Percentiles rank a stretch among this genome's conserved stretches.
Conservation (phyloP, 169 alveolate genomes). For the Perkinsus chesapeaki region DNA sequence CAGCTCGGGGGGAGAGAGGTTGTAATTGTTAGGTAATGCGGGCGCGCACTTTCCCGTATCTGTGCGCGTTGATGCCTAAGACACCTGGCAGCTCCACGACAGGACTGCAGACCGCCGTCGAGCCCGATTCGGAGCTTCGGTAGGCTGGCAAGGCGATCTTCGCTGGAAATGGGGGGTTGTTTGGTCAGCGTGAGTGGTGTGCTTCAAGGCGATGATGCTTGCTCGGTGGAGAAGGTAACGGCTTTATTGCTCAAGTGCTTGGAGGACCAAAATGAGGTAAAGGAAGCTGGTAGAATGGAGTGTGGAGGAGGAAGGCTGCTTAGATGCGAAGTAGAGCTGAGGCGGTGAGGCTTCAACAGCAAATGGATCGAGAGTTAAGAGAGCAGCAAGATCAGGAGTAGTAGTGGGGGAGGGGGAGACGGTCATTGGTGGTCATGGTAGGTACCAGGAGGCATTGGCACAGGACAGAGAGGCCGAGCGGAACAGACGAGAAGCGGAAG, state of each 20-base stretch:
- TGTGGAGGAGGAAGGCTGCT: background rate
- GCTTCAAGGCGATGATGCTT: background rate
- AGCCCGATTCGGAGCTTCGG: background rate
- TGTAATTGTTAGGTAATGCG: background rate
- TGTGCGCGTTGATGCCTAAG: background rate
- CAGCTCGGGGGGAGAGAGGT: background rate
- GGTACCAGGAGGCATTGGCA: background rate
- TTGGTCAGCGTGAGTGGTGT: background rate
- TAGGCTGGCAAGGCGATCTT: background rate
- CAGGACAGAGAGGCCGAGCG: background rate
- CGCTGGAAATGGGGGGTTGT: background rate
- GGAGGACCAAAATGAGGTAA: background rate
- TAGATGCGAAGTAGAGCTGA: background rate
- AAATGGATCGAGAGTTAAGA: background rate
- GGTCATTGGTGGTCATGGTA: background rate
- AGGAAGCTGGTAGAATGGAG: background rate
- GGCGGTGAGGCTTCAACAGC: background rate
- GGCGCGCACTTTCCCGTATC: background rate
- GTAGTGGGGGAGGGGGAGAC: background rate
- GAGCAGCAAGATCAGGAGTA: background rate
- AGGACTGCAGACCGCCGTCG: background rate
- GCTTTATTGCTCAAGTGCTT: background rate
- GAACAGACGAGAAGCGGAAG: background rate
- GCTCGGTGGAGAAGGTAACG: background rate
- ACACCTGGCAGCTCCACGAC: background rate